phyloP scores from a whole-genome alignment of 805 yeast genomes.

The Lipomyces yamadae region DNA sequence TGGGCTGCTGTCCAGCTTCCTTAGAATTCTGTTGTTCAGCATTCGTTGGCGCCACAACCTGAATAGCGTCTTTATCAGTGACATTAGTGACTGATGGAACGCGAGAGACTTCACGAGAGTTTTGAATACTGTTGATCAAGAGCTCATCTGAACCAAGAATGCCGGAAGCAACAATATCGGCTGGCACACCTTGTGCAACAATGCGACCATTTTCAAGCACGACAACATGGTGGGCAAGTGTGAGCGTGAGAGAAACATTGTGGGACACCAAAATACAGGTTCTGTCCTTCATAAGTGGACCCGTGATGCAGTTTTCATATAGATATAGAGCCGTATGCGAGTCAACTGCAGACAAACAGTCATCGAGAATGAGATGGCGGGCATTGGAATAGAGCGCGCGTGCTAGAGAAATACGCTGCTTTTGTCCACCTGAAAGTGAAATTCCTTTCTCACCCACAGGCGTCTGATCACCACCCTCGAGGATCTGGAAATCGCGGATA shows the following conservation, averaged over 20 bases:
- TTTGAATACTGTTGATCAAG: slow-evolving; percentile 22
- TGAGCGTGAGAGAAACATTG: slow-evolving; percentile 86
- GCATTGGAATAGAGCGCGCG: slow-evolving; percentile 90
- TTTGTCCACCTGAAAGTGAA: slow-evolving; percentile 95
- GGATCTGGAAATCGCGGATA: slow-evolving; percentile 80
- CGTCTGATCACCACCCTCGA: slow-evolving; percentile 88
- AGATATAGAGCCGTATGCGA: slow-evolving; percentile 94
- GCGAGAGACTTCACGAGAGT: slow-evolving; percentile 59
- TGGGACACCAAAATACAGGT: slow-evolving; percentile 92
- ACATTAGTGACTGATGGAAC: slow-evolving; percentile 66
- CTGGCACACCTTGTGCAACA: slow-evolving; percentile 51
- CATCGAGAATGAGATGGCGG: slow-evolving; percentile 82
- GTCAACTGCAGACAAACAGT: slow-evolving; percentile 95
- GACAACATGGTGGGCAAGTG: slow-evolving; percentile 78
- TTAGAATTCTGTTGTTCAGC: slow-evolving; percentile 82
- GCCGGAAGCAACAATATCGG: slow-evolving; percentile 59
- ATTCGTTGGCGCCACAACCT: slow-evolving; percentile 68
- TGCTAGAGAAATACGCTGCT: slow-evolving; percentile 93
- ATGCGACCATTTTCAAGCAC: slow-evolving; percentile 85
- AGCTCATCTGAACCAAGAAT: slow-evolving; percentile 72
- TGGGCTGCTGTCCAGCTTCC: slow-evolving; percentile 88
- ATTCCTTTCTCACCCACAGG: slow-evolving; percentile 98
- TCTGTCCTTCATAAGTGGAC: slow-evolving; percentile 81
- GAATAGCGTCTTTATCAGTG: slow-evolving; percentile 79
- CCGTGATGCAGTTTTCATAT: slow-evolving; percentile 87